Evolutionary conservation across 257 asterid genomes (phyloP).

Genomic region (Gynochthodes officinalis): DNA sequence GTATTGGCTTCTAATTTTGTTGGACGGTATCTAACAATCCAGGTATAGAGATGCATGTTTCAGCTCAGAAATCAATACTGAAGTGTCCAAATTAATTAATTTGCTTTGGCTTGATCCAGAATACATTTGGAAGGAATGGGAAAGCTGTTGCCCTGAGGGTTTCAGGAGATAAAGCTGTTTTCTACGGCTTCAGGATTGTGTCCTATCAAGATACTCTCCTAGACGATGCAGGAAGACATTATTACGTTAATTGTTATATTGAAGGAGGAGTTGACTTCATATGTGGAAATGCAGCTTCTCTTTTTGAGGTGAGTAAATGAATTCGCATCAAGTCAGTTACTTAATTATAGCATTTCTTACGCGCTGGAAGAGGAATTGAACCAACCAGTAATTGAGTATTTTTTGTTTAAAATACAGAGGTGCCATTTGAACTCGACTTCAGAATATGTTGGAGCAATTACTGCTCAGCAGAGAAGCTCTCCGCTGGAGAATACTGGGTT

Average conservation of each 20-base stretch:
- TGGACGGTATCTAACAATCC: constrained; percentile 39
- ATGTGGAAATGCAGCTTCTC: constrained; percentile 50
- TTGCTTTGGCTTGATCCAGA: constrained; percentile 18
- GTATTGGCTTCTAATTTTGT: constrained; percentile 48
- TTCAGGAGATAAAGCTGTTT: constrained; percentile 45
- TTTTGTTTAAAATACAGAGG: constrained; percentile 18
- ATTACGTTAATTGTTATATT: constrained; percentile 42
- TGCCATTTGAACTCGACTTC: constrained; percentile 44
- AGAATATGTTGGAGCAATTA: constrained; percentile 37
- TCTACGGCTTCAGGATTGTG: constrained; percentile 34
- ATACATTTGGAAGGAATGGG: constrained; percentile 34
- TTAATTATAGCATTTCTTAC: no score
- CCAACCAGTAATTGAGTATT: no score
- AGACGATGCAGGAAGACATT: constrained; percentile 48
- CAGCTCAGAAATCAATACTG: no score
- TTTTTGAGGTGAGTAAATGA: constrained; percentile 40
- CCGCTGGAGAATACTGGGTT: constrained; percentile 40
- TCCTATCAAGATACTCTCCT: constrained; percentile 51
- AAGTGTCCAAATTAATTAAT: no score
- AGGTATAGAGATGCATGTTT: constrained; percentile 32
- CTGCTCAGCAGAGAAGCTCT: constrained; percentile 44
- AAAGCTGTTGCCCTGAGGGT: constrained; percentile 50
- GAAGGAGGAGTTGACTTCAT: constrained; percentile 55
- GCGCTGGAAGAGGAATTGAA: no score
- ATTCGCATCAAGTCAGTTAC: no score